These are phyloP conservation scores for Phaeoacremonium minimum DNA, from an alignment of 2,329 filamentous ascomycete species.

Conservation along the genomic window DNA sequence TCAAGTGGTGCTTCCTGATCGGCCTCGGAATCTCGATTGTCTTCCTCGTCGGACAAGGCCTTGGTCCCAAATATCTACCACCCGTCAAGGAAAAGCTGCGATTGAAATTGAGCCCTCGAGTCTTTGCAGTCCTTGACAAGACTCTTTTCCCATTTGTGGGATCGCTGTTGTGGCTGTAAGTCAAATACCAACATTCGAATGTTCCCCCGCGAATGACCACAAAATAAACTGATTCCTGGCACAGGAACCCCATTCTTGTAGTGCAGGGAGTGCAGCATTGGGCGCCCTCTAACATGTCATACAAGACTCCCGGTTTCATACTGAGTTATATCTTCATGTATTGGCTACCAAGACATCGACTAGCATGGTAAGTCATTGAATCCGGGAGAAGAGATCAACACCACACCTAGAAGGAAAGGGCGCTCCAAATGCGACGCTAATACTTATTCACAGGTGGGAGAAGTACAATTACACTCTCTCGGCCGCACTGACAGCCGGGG, in stretches of 20 bases:
- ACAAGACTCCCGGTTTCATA: slow-evolving; percentile 36
- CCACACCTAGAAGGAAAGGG: too few relatives aligned
- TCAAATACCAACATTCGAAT: too few relatives aligned
- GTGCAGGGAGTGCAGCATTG: slow-evolving; percentile 37
- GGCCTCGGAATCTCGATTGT: slow-evolving; percentile 28
- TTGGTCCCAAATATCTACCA: slow-evolving; percentile 28
- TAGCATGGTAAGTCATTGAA: too few relatives aligned
- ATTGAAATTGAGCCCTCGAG: slow-evolving; percentile 18
- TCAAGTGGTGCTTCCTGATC: slow-evolving; percentile 40
- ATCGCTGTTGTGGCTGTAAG: slow-evolving; percentile 33
- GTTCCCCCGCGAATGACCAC: too few relatives aligned
- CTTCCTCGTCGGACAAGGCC: slow-evolving; percentile 26
- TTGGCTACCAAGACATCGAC: slow-evolving; percentile 28
- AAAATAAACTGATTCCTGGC: too few relatives aligned
- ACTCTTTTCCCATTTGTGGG: slow-evolving; percentile 31
- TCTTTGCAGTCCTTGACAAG: slow-evolving; percentile 26
- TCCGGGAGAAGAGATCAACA: too few relatives aligned
- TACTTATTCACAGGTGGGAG: too few relatives aligned
- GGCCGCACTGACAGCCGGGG: slow-evolving; percentile 28
- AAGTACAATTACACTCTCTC: slow-evolving; percentile 37
- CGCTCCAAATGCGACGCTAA: too few relatives aligned
- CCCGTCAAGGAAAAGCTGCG: slow-evolving; percentile 24
- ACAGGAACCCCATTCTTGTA: slow-evolving; percentile 33
- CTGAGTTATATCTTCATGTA: slow-evolving; percentile 38
- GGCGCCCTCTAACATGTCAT: slow-evolving; percentile 35